phyloP scores from a whole-genome alignment of 768 basidiomycete species.

The Suillus americanus region DNA sequence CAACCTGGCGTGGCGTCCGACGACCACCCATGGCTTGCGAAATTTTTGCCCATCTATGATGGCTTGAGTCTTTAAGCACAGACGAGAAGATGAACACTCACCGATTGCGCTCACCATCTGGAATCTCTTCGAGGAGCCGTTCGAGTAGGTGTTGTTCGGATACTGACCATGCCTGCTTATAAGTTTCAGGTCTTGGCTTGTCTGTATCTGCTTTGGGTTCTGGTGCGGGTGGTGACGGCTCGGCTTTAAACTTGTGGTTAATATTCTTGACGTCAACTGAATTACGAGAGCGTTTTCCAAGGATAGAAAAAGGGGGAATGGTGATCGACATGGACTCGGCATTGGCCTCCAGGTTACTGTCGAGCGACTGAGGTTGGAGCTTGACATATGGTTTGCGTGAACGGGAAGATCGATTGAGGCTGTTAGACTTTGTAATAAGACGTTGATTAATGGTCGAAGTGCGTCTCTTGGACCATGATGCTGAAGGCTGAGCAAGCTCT shows the following conservation, averaged over 20 bases:
- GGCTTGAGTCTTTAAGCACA: conserved; percentile 11
- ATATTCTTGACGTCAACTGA: conserved; percentile 17
- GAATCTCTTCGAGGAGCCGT: conserved; percentile 70
- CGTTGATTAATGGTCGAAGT: neutral
- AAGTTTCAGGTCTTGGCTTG: conserved; percentile 54
- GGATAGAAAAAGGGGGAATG: conserved; percentile 17
- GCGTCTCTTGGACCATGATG: conserved; percentile 1
- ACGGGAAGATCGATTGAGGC: conserved; percentile 18
- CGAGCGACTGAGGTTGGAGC: conserved; percentile 22
- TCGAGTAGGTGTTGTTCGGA: conserved; percentile 79
- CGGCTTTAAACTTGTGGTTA: conserved; percentile 16
- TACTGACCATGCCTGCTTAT: conserved; percentile 77
- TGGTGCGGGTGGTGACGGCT: conserved; percentile 11
- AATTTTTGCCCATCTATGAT: conserved; percentile 72
- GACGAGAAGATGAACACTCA: conserved; percentile 28
- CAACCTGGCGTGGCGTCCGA: conserved; percentile 81
- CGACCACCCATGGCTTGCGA: conserved; percentile 78
- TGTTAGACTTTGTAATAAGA: conserved; percentile 11
- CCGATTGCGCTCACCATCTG: conserved; percentile 76
- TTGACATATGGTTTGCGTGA: conserved; percentile 32
- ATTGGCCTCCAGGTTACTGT: conserved; percentile 11
- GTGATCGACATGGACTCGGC: conserved; percentile 11
- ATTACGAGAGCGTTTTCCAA: conserved; percentile 30
- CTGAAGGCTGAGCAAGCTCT: neutral
- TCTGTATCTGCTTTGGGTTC: conserved; percentile 22